Evolutionary conservation across 768 basidiomycete species (phyloP).

Genomic region (Naematelia encephala): DNA sequence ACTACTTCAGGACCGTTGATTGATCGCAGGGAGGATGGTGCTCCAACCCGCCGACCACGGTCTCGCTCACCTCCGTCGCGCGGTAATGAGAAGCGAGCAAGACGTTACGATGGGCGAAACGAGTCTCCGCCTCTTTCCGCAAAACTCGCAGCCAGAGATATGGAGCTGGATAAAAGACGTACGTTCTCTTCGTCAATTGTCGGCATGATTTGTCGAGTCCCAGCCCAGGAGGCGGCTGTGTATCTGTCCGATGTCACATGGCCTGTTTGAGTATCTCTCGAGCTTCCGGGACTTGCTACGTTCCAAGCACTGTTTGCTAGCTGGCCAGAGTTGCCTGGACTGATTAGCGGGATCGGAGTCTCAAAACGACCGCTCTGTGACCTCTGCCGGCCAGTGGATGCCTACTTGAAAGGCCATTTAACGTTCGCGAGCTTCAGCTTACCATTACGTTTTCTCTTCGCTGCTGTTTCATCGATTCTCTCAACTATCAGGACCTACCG

Average conservation of each 20-base stretch:
- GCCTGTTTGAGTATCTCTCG: not conserved
- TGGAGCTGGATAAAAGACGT: slow-evolving; percentile 3
- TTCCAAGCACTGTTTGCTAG: too few relatives aligned
- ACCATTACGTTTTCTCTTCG: not conserved
- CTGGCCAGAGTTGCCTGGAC: not conserved
- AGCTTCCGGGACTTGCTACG: too few relatives aligned
- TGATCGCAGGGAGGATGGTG: not conserved
- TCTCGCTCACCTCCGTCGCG: not conserved
- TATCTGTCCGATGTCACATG: not conserved
- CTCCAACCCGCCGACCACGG: not conserved
- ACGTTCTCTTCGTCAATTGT: not conserved
- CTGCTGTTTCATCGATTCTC: not conserved
- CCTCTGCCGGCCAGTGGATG: not conserved
- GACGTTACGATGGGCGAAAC: not conserved
- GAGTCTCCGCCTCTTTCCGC: slow-evolving; percentile 8
- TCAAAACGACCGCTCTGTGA: not conserved
- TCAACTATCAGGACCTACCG: not conserved
- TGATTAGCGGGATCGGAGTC: not conserved
- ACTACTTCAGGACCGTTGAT: not conserved
- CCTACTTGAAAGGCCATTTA: not conserved
- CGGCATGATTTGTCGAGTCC: not conserved
- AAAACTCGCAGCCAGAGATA: slow-evolving; percentile 3
- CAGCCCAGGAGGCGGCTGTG: not conserved
- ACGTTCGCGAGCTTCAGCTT: not conserved
- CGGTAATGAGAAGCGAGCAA: not conserved